Conservation (phyloP, 2,329 filamentous ascomycete species). For the Rutstroemia sydowiana region DNA sequence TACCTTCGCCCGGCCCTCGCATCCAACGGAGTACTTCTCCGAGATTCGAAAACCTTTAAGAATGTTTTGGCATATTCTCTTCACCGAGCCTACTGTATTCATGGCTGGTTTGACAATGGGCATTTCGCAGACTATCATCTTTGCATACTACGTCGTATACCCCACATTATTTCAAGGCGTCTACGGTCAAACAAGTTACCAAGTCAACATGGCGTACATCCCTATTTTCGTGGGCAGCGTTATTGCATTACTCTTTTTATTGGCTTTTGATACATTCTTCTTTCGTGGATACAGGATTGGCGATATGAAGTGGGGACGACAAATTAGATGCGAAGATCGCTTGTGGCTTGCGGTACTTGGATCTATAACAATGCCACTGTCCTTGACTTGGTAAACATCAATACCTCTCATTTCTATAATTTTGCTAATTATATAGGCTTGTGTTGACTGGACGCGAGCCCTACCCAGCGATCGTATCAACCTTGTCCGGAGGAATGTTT, state of each 20-base stretch:
- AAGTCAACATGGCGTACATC: slow-evolving; percentile 11
- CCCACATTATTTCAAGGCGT: slow-evolving; percentile 9
- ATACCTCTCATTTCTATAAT: too few species aligned
- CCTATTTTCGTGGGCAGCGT: slow-evolving; percentile 7
- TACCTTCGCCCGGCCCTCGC: not conserved
- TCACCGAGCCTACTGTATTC: slow-evolving; percentile 12
- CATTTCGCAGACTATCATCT: slow-evolving; percentile 12
- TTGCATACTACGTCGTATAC: slow-evolving; percentile 11
- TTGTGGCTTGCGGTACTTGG: slow-evolving; percentile 50
- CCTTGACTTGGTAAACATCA: slow-evolving; percentile 31
- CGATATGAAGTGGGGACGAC: not conserved
- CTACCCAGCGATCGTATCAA: slow-evolving; percentile 27
- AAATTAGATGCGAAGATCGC: slow-evolving; percentile 44
- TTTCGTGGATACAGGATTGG: slow-evolving; percentile 1
- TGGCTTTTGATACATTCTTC: not conserved
- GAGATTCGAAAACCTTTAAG: slow-evolving; percentile 7
- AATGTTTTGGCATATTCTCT: slow-evolving; percentile 13
- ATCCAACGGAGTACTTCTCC: not conserved
- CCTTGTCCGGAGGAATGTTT: slow-evolving; percentile 34
- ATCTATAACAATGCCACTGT: slow-evolving; percentile 22
- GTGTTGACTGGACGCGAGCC: slow-evolving; percentile 19
- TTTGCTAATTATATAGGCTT: not conserved
- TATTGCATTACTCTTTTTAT: slow-evolving; percentile 1
- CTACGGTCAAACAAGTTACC: slow-evolving; percentile 10
- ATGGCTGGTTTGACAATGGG: slow-evolving; percentile 6